A percentile compares a stretch with the other conserved stretches of the same genome.
These are phyloP conservation scores for Pisolithus orientalis DNA, from an alignment of 768 basidiomycete genomes.

Conservation along the genomic window DNA sequence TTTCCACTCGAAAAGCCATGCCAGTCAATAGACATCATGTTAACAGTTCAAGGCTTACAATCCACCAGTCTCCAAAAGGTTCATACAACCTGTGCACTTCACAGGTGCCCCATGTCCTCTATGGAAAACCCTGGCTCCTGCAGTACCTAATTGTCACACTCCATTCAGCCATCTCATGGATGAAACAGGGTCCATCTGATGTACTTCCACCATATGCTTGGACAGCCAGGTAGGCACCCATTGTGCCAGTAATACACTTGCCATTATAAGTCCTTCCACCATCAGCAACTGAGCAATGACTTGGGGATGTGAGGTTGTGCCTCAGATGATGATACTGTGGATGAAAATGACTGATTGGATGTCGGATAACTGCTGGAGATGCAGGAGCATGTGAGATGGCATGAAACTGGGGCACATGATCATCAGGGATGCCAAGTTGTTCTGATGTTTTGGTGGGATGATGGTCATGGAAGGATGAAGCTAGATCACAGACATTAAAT, in stretches of 20 bases:
- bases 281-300: slow-evolving; percentile 70
- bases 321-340: no score
- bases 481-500: no score
- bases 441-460: background rate
- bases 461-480: no score
- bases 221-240: slow-evolving; percentile 85
- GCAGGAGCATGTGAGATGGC: no score
- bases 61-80: slow-evolving; percentile 5
- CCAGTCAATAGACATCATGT: no score
- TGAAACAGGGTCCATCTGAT: slow-evolving; percentile 8
- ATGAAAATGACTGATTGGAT: no score
- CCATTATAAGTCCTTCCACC: slow-evolving; percentile 76
- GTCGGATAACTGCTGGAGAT: no score
- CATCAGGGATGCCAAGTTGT: background rate
- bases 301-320: slow-evolving; percentile 52
- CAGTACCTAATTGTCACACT: slow-evolving; percentile 27
- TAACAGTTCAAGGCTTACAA: no score
- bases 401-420: no score
- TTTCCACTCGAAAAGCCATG: no score
- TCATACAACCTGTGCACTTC: slow-evolving; percentile 36
- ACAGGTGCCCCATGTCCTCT: slow-evolving; percentile 37
- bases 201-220: slow-evolving; percentile 74
- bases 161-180: background rate
- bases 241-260: slow-evolving; percentile 59
- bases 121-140: slow-evolving; percentile 37